These are phyloP conservation scores for Lycium barbarum DNA, from an alignment of 257 asterid species.

Conservation along the genomic window DNA sequence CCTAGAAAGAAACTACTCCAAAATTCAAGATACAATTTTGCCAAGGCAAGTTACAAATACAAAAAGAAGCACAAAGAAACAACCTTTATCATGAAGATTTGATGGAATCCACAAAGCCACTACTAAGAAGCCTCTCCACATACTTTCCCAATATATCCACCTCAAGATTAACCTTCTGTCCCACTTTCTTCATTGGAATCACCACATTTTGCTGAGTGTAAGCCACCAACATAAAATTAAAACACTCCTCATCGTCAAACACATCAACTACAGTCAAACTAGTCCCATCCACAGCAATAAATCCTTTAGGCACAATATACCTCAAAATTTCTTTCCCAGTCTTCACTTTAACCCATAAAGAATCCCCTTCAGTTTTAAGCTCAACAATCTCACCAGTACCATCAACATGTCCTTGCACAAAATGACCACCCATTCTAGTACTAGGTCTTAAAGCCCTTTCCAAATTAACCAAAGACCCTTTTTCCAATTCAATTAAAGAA, in stretches of 20 bases:
- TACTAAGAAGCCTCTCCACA: constrained; percentile 78
- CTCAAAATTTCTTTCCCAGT: constrained; percentile 58
- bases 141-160: constrained; percentile 92
- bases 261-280: constrained; percentile 92
- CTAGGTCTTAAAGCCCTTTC: constrained; percentile 85
- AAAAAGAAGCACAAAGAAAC: constrained; percentile 4
- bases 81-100: constrained; percentile 44
- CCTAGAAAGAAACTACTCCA: neutral
- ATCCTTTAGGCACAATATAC: constrained; percentile 90
- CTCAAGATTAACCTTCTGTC: constrained; percentile 89
- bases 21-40: constrained; percentile 15
- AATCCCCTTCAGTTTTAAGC: constrained; percentile 68
- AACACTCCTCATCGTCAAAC: constrained; percentile 71
- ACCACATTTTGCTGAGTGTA: constrained; percentile 81
- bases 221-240: constrained; percentile 78
- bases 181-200: constrained; percentile 75
- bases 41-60: constrained; percentile 4
- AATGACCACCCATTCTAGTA: constrained; percentile 93
- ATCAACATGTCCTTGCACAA: constrained; percentile 94
- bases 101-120: constrained; percentile 59
- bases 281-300: constrained; percentile 81
- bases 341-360: constrained; percentile 82
- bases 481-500: constrained; percentile 59
- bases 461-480: constrained; percentile 72
- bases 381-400: constrained; percentile 77